A percentile compares a stretch with the other conserved stretches of the same genome.
phyloP scores from a whole-genome alignment of 2,329 filamentous ascomycete genomes.

The Pseudogymnoascus sp. region DNA sequence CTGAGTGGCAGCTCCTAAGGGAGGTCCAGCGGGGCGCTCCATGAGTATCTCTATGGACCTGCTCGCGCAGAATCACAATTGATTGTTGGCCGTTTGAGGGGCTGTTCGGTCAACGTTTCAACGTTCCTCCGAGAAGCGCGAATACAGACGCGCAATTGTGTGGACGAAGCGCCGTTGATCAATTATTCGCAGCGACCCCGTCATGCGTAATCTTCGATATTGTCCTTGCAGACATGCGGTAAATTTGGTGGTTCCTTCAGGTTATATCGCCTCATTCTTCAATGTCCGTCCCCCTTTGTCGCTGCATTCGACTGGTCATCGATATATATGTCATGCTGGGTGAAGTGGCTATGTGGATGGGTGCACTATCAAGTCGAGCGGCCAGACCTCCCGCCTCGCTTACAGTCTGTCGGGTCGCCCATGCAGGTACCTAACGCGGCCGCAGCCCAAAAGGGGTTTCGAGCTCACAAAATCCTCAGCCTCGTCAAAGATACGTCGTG shows the following conservation, averaged over 20 bases:
- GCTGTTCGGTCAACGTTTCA: conserved; percentile 21
- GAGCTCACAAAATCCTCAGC: background rate
- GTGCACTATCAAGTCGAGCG: background rate
- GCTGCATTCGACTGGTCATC: background rate
- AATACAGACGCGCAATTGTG: conserved; percentile 2
- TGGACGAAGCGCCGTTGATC: conserved; percentile 6
- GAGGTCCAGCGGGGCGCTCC: conserved; percentile 26
- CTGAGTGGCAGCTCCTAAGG: conserved; percentile 28
- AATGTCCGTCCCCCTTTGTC: background rate
- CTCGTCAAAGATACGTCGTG: conserved; percentile 2
- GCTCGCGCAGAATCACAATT: conserved; percentile 11
- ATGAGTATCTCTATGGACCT: conserved; percentile 18
- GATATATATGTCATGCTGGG: background rate
- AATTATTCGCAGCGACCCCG: background rate
- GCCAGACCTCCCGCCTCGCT: conserved; percentile 4
- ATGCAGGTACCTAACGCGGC: conserved; percentile 6
- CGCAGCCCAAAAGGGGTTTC: conserved; percentile 3
- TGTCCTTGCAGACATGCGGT: background rate
- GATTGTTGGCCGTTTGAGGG: conserved; percentile 15
- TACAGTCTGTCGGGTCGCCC: conserved; percentile 4
- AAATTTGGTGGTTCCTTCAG: background rate
- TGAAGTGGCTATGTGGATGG: conserved; percentile 2
- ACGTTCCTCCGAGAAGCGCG: conserved; percentile 11
- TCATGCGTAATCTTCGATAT: background rate
- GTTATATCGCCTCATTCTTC: background rate